These are phyloP conservation scores for Coelastrella sp. DNA, from an alignment of 139 green algal genomes.

Conservation along the genomic window DNA sequence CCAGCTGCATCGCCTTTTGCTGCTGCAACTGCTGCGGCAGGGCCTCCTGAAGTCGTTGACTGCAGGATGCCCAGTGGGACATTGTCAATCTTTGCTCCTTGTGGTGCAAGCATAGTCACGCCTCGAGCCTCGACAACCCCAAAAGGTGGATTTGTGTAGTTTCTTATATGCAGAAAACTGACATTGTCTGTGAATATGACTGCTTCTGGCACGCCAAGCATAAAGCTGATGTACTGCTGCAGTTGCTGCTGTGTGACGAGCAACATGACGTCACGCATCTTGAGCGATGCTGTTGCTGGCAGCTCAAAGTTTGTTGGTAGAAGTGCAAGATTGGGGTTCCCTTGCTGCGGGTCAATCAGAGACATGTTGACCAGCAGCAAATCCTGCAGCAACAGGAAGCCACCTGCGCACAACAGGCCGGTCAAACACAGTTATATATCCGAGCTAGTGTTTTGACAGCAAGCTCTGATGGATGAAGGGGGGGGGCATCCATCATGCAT, in stretches of 20 bases:
- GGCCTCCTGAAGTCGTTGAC: too few species aligned
- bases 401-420: neutral
- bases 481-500: too few species aligned
- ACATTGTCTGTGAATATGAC: neutral
- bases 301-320: neutral
- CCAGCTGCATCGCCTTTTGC: constrained; percentile 1
- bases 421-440: too few species aligned
- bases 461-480: neutral
- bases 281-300: neutral
- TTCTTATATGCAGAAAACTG: constrained; percentile 2
- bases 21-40: neutral
- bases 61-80: neutral
- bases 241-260: neutral
- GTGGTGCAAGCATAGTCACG: neutral
- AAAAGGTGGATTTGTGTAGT: neutral
- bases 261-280: constrained; percentile 13
- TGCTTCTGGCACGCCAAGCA: neutral
- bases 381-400: neutral
- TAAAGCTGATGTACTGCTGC: neutral
- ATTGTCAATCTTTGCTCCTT: neutral
- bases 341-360: neutral
- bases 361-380: neutral
- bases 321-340: neutral
- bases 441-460: neutral
- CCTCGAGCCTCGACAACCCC: neutral